Conservation (phyloP, 495 filamentous ascomycete genomes). For the Bryoglossum gracile region DNA sequence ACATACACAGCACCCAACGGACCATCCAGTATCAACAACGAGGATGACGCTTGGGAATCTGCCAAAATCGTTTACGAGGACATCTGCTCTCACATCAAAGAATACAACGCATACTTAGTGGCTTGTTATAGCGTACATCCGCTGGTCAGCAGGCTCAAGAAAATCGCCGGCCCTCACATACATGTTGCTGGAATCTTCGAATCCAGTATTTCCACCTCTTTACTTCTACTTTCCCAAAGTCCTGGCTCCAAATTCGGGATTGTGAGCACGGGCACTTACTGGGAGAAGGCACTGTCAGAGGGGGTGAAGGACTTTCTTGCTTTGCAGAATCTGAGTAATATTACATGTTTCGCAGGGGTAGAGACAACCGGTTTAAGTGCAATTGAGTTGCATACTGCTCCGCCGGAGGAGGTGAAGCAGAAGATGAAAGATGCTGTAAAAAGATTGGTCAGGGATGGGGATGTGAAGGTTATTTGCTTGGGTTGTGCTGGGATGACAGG, state of each 20-base stretch:
- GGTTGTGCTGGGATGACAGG: conserved; percentile 92
- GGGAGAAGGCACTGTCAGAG: conserved; percentile 61
- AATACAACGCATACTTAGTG: conserved; percentile 71
- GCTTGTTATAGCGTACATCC: conserved; percentile 89
- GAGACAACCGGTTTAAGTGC: conserved; percentile 80
- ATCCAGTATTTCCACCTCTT: conserved; percentile 56
- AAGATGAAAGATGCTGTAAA: conserved; percentile 64
- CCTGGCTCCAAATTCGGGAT: conserved; percentile 64
- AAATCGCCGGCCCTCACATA: conserved; percentile 22
- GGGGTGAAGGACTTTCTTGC: conserved; percentile 55
- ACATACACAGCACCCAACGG: conserved; percentile 48
- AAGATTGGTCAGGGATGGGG: conserved; percentile 48
- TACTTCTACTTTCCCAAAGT: conserved; percentile 34
- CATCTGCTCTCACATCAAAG: conserved; percentile 36
- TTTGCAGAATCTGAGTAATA: conserved; percentile 8
- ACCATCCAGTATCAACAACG: conserved; percentile 59
- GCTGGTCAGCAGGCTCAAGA: conserved; percentile 55
- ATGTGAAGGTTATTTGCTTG: conserved; percentile 61
- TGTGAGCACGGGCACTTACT: conserved; percentile 77
- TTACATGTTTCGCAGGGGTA: conserved; percentile 61
- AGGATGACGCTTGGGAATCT: conserved; percentile 44
- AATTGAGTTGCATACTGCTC: conserved; percentile 65
- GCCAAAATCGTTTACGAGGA: conserved; percentile 47
- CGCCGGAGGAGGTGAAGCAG: conserved; percentile 52
- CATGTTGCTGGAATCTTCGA: conserved; percentile 85